Evolutionary conservation across 306 rosid genomes (phyloP).

Genomic region (Lablab purpureus): DNA sequence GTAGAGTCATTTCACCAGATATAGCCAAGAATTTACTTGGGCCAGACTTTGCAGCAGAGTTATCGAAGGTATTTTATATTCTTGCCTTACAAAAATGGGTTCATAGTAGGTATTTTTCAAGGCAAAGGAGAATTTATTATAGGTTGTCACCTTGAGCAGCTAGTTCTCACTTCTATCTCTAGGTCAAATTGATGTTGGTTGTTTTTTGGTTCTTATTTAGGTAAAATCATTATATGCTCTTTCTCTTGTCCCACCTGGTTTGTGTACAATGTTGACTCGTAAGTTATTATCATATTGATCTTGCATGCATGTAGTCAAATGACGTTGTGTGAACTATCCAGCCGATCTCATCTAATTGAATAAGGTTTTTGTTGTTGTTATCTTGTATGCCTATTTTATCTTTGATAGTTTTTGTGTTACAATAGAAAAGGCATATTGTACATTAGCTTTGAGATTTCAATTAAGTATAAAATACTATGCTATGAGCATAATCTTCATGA

Average conservation of each 20-base stretch:
- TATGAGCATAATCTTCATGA: background rate
- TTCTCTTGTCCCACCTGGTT: background rate
- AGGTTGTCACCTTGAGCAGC: background rate
- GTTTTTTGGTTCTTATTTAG: conserved; percentile 19
- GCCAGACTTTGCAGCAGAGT: conserved; percentile 86
- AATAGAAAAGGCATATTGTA: background rate
- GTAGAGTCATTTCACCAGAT: conserved; percentile 90
- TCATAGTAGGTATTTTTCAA: conserved; percentile 30
- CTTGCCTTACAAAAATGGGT: conserved; percentile 12
- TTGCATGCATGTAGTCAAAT: background rate
- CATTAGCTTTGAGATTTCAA: background rate
- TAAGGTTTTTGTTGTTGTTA: background rate
- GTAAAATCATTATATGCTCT: background rate
- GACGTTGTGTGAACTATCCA: background rate
- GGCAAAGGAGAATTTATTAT: conserved; percentile 20
- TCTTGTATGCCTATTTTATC: background rate
- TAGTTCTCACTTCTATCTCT: conserved; percentile 13
- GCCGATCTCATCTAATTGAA: background rate
- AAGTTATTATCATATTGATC: background rate
- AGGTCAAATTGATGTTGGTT: conserved; percentile 6
- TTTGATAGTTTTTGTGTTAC: background rate
- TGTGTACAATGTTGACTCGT: background rate
- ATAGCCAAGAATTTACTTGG: conserved; percentile 92
- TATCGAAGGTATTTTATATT: conserved; percentile 80
- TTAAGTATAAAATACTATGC: background rate